Evolutionary conservation across 2,329 filamentous ascomycete species (phyloP).

Genomic region (Paraphaeosphaeria minitans): DNA sequence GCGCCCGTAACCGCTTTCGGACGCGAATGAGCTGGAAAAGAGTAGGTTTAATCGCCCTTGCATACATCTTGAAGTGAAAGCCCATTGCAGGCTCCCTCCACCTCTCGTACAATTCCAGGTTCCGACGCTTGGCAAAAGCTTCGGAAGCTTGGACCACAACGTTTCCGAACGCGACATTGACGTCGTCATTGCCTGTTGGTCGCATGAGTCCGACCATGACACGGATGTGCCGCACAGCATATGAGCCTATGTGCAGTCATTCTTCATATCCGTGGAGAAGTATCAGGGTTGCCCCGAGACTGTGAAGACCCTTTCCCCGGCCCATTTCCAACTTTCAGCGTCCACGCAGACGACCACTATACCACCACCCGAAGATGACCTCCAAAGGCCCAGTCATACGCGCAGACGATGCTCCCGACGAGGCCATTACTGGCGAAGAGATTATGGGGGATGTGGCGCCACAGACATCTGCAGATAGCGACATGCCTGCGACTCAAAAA

Average conservation of each 20-base stretch:
- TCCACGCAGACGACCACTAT: background rate
- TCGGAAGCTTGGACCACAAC: conserved; percentile 19
- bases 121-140: conserved; percentile 10
- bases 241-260: background rate
- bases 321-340: background rate
- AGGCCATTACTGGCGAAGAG: conserved; percentile 26
- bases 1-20: background rate
- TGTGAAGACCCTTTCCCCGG: background rate
- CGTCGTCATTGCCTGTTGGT: background rate
- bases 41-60: background rate
- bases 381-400: conserved; percentile 8
- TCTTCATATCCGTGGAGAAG: background rate
- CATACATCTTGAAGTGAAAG: conserved; percentile 3
- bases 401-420: conserved; percentile 20
- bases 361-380: conserved; percentile 13
- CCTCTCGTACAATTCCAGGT: conserved; percentile 7
- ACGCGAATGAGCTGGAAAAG: background rate
- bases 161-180: conserved; percentile 10
- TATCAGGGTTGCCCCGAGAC: background rate
- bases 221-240: background rate
- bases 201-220: background rate
- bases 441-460: conserved; percentile 21
- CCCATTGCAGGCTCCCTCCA: background rate
- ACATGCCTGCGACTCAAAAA: conserved; percentile 21
- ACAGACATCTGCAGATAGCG: conserved; percentile 6